A percentile compares a stretch with the other conserved stretches of the same genome.
phyloP scores from a whole-genome alignment of 192 early-diverging fungal species.

The Linnemannia hyalina region DNA sequence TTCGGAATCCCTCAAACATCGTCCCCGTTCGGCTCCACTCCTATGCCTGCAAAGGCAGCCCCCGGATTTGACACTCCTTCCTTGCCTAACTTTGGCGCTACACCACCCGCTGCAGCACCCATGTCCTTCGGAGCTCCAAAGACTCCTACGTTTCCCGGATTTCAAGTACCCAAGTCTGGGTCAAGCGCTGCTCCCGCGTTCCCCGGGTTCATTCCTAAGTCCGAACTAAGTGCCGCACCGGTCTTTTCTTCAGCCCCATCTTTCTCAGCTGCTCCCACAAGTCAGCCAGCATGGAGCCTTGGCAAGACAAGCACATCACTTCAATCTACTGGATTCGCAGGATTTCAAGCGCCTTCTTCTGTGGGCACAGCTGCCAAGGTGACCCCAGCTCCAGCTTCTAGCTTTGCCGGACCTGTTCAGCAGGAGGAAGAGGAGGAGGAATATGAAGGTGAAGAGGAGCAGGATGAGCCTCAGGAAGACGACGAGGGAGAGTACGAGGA shows the following conservation, averaged over 20 bases:
- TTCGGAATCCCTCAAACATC: background rate
- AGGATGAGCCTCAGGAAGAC: background rate
- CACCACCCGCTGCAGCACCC: background rate
- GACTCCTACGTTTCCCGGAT: background rate
- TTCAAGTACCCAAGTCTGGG: slow-evolving; percentile 4
- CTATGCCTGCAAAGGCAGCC: background rate
- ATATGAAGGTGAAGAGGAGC: slow-evolving; percentile 12
- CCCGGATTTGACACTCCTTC: background rate
- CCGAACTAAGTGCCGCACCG: background rate
- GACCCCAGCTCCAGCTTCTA: background rate
- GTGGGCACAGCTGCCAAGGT: background rate
- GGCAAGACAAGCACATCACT: background rate
- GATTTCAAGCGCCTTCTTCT: slow-evolving; percentile 26
- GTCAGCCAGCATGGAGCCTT: background rate
- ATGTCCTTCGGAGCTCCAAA: background rate
- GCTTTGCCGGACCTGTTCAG: background rate
- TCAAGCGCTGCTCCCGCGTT: background rate
- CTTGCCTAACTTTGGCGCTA: background rate
- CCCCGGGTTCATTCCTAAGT: background rate
- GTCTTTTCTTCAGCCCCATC: background rate
- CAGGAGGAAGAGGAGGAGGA: slow-evolving; percentile 12
- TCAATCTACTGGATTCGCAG: background rate
- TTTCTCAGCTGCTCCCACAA: background rate
- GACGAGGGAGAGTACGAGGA: slow-evolving; percentile 27
- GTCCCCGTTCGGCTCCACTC: background rate